Conservation (phyloP, 768 basidiomycete species). For the Mycena capillaripes region DNA sequence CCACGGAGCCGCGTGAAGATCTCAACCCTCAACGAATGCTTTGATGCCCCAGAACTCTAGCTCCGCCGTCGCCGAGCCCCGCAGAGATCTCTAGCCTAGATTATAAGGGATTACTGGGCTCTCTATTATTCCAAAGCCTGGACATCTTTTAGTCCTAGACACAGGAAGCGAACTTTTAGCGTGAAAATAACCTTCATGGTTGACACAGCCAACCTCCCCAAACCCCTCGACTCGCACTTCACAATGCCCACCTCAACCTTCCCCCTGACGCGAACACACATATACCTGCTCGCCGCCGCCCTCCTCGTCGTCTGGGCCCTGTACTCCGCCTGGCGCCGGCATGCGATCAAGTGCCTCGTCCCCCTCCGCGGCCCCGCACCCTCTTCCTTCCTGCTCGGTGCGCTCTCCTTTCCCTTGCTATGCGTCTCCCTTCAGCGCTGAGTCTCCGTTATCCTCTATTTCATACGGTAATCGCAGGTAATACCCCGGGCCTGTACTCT, state of each 20-base stretch:
- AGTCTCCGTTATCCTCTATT: neutral
- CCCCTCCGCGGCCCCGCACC: constrained; percentile 19
- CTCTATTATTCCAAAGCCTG: neutral
- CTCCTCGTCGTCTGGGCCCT: constrained; percentile 7
- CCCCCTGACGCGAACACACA: neutral
- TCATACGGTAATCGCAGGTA: constrained; percentile 6
- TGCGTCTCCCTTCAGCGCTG: neutral
- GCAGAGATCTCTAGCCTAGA: neutral
- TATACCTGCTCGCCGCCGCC: neutral
- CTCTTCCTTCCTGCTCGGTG: constrained; percentile 18
- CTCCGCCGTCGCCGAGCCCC: neutral
- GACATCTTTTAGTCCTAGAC: neutral
- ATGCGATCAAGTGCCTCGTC: constrained; percentile 18
- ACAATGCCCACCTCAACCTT: neutral
- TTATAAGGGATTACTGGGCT: constrained; percentile 7
- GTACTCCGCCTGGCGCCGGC: constrained; percentile 23
- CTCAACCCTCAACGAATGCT: neutral
- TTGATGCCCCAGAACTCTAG: too few species aligned
- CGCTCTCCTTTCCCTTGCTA: constrained; percentile 2
- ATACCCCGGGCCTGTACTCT: constrained; percentile 13
- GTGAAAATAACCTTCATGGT: neutral
- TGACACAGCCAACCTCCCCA: constrained; percentile 11
- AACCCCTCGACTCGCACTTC: neutral
- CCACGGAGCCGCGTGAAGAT: constrained; percentile 6
- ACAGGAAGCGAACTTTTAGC: neutral